Conservation (phyloP, 116 monocot species). For the Trichopus zeylanicus region DNA sequence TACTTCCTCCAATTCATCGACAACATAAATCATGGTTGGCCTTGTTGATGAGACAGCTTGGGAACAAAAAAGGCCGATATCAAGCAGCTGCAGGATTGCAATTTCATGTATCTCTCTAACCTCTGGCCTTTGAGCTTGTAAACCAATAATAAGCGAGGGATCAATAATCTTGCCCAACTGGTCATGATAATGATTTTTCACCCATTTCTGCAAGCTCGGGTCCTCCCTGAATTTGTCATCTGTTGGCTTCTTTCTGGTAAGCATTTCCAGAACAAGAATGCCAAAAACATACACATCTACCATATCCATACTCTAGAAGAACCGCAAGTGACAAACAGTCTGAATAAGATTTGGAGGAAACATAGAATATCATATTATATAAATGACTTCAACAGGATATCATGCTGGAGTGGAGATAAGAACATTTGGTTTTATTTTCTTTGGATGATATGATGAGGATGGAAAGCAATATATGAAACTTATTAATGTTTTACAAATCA, state of each 20-base stretch:
- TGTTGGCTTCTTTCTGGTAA: slow-evolving; percentile 39
- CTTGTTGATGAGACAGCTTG: slow-evolving; percentile 33
- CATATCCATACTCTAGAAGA: slow-evolving; percentile 45
- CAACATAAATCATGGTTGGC: slow-evolving; percentile 23
- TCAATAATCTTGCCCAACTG: slow-evolving; percentile 27
- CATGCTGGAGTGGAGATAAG: too few relatives aligned
- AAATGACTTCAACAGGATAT: too few relatives aligned
- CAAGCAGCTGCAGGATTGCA: slow-evolving; percentile 35
- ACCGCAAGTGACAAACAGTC: too few relatives aligned
- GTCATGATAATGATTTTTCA: slow-evolving; percentile 27
- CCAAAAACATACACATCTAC: slow-evolving; percentile 68
- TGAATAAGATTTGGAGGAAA: too few relatives aligned
- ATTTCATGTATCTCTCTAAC: slow-evolving; percentile 39
- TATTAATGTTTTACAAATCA: too few relatives aligned
- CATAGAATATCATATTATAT: too few relatives aligned
- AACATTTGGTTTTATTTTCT: too few relatives aligned
- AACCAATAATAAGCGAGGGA: slow-evolving; percentile 10
- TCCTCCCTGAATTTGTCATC: slow-evolving; percentile 44
- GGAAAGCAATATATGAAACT: too few relatives aligned
- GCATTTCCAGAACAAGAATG: slow-evolving; percentile 42
- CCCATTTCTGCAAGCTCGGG: too few relatives aligned
- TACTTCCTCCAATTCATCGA: background rate
- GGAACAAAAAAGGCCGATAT: slow-evolving; percentile 50
- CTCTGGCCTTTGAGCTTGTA: slow-evolving; percentile 26
- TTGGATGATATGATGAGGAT: too few relatives aligned